Base-by-base conservation (phyloP, 2,329 filamentous ascomycete species). In the Elsinoe australis region DNA sequence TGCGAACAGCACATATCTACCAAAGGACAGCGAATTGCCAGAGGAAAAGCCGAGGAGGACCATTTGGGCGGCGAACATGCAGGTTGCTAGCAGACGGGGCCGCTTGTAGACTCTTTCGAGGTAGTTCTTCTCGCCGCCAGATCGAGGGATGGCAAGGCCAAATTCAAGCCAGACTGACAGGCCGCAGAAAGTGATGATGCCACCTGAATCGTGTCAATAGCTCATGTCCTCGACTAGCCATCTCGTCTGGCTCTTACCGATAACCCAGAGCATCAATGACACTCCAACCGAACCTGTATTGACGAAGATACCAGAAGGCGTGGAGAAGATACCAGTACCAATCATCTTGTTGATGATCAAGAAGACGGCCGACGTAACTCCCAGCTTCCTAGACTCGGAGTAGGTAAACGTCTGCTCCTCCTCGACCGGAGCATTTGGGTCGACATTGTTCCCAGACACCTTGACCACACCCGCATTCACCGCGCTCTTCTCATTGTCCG, bases 41-140 rank as follows among this genome's bases (percentile, higher is more conserved):
- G 54, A 67, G 59, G 52, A 26, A 31, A 47, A 47, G 1, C 44
- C 78, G 14, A 83, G 72, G 1, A 84, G 69, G 19, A 83, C 58
- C 10, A 81, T 74, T 52, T 83, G 82, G 19, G 74, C 72, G 17
- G 64, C 64, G 62, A 81, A 83, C 48, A 82, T 66, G 10, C 71
- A 73, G 3, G 79, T 83, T 34, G 71, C 71, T 5, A 83, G 70
- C 58, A 82, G 82, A 55, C 68, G 71, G 1, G 80, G 80, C 54
- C 69, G 72, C 28, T 74, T 71, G 65, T 73, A 83, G 45, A 81
- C 75, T 59, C 70, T 80, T 58, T 83, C 79, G 54, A 83, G 76
- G 57, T 83, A 82, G 62, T 79, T 80, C 67, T 82, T 81, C 63
- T 82, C 78, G 12, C 79, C 79, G 32, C 79, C 79, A 58, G 80